phyloP scores from a whole-genome alignment of 2,329 filamentous ascomycete species.

The Neofusicoccum kwambonambiense region DNA sequence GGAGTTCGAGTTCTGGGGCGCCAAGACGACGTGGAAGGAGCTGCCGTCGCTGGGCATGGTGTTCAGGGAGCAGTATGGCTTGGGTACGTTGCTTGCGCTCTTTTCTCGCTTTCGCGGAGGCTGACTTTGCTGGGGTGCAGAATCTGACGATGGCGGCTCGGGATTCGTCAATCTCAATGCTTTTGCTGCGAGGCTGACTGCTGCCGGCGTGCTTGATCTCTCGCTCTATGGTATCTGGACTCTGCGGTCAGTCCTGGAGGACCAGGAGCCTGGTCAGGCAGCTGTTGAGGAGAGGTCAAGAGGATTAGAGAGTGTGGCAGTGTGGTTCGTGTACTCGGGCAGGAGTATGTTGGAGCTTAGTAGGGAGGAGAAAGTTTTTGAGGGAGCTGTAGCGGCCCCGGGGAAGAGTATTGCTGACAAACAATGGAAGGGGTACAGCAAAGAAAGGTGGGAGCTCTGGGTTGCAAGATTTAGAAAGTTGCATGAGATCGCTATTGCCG shows the following conservation, averaged over 20 bases:
- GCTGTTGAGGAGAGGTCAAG: neutral
- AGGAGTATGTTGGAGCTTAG: neutral
- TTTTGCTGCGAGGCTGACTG: neutral
- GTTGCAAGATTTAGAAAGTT: neutral
- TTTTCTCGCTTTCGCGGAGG: no score
- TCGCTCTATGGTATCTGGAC: conserved; percentile 7
- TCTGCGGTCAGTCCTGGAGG: neutral
- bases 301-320: neutral
- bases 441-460: conserved; percentile 1
- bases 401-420: neutral
- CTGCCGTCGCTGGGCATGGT: no score
- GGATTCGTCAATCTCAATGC: neutral
- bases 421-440: neutral
- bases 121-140: no score
- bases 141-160: no score
- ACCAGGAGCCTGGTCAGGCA: neutral
- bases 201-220: neutral
- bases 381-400: neutral
- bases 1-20: no score
- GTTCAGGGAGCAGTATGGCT: no score
- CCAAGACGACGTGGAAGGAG: no score
- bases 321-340: neutral
- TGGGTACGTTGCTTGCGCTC: no score
- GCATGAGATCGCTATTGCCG: neutral
- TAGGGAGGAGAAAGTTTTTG: neutral